These are phyloP conservation scores for Lonicera japonica DNA, from an alignment of 129 eudicot species.

Conservation along the genomic window DNA sequence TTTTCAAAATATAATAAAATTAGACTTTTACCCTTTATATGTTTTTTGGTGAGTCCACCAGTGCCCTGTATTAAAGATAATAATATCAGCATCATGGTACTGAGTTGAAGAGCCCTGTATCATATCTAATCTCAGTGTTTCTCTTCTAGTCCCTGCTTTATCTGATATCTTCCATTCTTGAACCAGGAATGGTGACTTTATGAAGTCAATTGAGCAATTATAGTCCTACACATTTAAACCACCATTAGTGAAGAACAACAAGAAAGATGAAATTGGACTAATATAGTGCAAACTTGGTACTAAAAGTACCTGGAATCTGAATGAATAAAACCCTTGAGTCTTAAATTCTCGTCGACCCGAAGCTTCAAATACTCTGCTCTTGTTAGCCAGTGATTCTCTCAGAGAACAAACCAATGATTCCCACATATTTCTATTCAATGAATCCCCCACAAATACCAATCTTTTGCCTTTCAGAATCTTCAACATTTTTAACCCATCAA, in stretches of 20 bases:
- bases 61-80: conserved; percentile 55
- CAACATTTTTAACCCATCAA: conserved; percentile 42
- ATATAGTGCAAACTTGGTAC: neutral
- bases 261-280: neutral
- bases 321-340: conserved; percentile 29
- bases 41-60: conserved; percentile 60
- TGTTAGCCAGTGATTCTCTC: conserved; percentile 21
- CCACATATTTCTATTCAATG: conserved; percentile 58
- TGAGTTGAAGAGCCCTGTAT: conserved; percentile 14
- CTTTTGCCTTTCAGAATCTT: conserved; percentile 40
- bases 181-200: conserved; percentile 39
- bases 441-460: conserved; percentile 51
- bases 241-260: neutral
- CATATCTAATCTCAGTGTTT: conserved; percentile 42
- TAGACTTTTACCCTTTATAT: conserved; percentile 25
- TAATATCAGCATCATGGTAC: conserved; percentile 39
- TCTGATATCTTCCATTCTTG: conserved; percentile 35
- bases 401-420: conserved; percentile 39
- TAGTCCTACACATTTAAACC: conserved; percentile 26
- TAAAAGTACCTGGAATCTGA: conserved; percentile 25
- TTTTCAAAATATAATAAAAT: too few relatives aligned
- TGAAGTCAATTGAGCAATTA: conserved; percentile 33
- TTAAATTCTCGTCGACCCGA: conserved; percentile 23
- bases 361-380: conserved; percentile 23
- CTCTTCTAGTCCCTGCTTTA: conserved; percentile 25